Conservation (phyloP, 2,329 filamentous ascomycete species). For the Hymenoscyphus scutula region DNA sequence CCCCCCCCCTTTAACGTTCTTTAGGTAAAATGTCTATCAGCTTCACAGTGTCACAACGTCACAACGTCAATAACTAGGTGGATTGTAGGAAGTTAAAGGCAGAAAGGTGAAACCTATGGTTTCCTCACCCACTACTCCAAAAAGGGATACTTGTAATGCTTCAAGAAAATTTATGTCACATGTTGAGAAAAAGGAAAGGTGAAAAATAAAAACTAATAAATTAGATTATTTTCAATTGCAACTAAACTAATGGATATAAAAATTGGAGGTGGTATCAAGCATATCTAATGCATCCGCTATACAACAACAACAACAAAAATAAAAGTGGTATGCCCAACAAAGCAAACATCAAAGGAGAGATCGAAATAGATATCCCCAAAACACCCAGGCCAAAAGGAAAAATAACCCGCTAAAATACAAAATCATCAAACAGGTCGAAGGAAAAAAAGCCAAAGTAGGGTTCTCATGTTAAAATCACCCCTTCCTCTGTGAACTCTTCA, state of each 20-base stretch:
- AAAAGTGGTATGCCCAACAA: neutral
- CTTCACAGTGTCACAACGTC: too few relatives aligned
- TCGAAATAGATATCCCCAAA: conserved; percentile 1
- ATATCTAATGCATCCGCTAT: conserved; percentile 3
- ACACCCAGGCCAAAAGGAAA: neutral
- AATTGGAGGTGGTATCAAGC: neutral
- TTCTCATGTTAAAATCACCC: neutral
- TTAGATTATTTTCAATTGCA: neutral
- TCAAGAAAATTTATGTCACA: too few relatives aligned
- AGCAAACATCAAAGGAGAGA: neutral
- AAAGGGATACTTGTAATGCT: too few relatives aligned
- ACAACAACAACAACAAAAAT: neutral
- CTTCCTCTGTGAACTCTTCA: conserved; percentile 38
- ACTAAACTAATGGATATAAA: neutral
- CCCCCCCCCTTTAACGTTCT: neutral
- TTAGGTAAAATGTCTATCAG: neutral
- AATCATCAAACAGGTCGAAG: neutral
- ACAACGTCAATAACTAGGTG: too few relatives aligned
- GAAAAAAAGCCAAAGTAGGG: neutral
- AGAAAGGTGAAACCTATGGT: too few relatives aligned
- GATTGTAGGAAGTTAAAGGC: too few relatives aligned
- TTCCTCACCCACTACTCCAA: too few relatives aligned
- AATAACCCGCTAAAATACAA: conserved; percentile 4
- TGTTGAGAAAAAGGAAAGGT: neutral
- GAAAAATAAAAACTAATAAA: neutral